Evolutionary conservation across 768 basidiomycete species (phyloP).

Genomic region (Podaxis sp.): DNA sequence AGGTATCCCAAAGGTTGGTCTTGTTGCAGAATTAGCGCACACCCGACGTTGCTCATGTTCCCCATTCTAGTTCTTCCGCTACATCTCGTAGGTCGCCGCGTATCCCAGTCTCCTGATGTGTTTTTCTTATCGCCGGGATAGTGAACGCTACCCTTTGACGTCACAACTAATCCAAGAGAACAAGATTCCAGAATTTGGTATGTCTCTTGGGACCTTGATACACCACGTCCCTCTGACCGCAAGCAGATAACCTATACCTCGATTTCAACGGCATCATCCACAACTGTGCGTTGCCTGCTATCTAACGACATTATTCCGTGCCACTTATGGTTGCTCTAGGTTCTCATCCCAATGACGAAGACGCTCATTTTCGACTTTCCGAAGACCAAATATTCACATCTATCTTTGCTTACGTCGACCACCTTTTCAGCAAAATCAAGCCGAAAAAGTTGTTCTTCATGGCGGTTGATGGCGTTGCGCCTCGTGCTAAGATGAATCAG

Average conservation of each 20-base stretch:
- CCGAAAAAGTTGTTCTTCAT: slow-evolving; percentile 98
- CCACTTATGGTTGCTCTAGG: slow-evolving; percentile 34
- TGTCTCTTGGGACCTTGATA: slow-evolving; percentile 20
- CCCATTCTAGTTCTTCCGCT: slow-evolving; percentile 85
- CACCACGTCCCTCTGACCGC: slow-evolving; percentile 15
- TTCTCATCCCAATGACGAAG: slow-evolving; percentile 96
- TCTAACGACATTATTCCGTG: neutral
- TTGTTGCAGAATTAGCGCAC: neutral
- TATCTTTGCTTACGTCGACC: slow-evolving; percentile 96
- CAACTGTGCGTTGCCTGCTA: slow-evolving; percentile 51
- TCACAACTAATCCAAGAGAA: slow-evolving; percentile 98
- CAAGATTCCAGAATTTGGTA: slow-evolving; percentile 98
- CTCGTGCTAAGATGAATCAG: slow-evolving; percentile 99
- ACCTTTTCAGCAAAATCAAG: slow-evolving; percentile 95
- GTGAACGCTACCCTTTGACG: slow-evolving; percentile 96
- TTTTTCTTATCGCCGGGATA: slow-evolving; percentile 26
- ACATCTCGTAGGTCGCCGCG: slow-evolving; percentile 74
- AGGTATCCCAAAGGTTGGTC: slow-evolving; percentile 69
- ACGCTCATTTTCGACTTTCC: slow-evolving; percentile 92
- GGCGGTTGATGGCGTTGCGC: slow-evolving; percentile 97
- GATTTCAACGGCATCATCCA: slow-evolving; percentile 96
- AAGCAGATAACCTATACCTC: slow-evolving; percentile 82
- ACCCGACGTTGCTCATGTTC: neutral
- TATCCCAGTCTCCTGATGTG: neutral
- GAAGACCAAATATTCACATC: slow-evolving; percentile 98